phyloP scores from a whole-genome alignment of 2,329 filamentous ascomycete species.

The Botrytis sinoallii region DNA sequence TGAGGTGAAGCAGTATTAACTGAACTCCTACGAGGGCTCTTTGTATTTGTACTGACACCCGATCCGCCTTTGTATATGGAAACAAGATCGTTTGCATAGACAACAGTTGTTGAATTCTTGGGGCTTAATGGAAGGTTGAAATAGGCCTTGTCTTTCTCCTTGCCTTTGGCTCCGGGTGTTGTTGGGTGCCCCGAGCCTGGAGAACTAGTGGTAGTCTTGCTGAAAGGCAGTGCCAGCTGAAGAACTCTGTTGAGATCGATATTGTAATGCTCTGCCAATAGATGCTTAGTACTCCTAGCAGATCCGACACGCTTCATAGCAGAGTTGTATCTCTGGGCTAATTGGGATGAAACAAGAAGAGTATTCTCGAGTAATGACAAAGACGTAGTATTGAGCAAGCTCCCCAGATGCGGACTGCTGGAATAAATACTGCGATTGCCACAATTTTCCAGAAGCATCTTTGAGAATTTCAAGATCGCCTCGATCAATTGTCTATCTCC shows the following conservation, averaged over 20 bases:
- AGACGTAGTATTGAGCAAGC: conserved; percentile 83
- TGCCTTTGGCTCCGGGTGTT: conserved; percentile 61
- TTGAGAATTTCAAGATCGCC: conserved; percentile 78
- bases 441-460: conserved; percentile 86
- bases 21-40: conserved; percentile 33
- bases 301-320: conserved; percentile 73
- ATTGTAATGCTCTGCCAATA: conserved; percentile 82
- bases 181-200: conserved; percentile 49
- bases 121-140: conserved; percentile 42
- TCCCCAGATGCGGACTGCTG: conserved; percentile 85
- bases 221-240: conserved; percentile 77
- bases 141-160: conserved; percentile 74
- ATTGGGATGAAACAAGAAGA: conserved; percentile 75
- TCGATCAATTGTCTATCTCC: conserved; percentile 81
- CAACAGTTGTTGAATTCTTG: conserved; percentile 47
- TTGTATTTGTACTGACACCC: conserved; percentile 37
- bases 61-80: conserved; percentile 63
- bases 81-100: conserved; percentile 82
- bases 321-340: conserved; percentile 90
- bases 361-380: conserved; percentile 73
- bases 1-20: conserved; percentile 25
- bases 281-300: conserved; percentile 67
- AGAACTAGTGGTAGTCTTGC: conserved; percentile 59
- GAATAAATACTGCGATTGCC: conserved; percentile 95
- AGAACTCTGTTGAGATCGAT: conserved; percentile 78